Evolutionary conservation across 495 filamentous ascomycete species (phyloP).

Genomic region (Evansstolkia leycettana): DNA sequence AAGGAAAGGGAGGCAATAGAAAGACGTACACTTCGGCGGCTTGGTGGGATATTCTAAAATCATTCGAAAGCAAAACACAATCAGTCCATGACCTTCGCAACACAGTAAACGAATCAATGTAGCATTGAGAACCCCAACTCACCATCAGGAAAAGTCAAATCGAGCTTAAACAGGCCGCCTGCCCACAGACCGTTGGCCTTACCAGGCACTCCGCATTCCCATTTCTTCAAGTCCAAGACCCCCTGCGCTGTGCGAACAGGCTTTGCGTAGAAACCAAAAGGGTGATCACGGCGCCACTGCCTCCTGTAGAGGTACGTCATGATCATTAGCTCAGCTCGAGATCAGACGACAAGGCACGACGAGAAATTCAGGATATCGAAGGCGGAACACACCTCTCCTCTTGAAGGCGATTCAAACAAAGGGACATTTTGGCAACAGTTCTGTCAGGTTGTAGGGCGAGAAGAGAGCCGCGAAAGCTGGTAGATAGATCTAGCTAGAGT

Average conservation of each 20-base stretch:
- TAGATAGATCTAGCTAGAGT: too few species aligned
- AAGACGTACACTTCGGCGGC: conserved; percentile 81
- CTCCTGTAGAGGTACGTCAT: conserved; percentile 43
- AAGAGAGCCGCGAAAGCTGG: too few species aligned
- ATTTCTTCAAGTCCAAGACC: conserved; percentile 81
- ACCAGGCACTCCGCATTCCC: conserved; percentile 93
- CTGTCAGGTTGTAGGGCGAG: background rate
- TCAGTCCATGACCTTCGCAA: conserved; percentile 6
- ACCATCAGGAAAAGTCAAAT: conserved; percentile 92
- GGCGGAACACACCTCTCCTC: conserved; percentile 70
- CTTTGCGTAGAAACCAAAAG: conserved; percentile 93
- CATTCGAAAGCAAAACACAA: conserved; percentile 9
- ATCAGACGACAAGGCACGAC: background rate
- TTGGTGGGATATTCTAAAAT: conserved; percentile 90
- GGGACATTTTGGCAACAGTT: conserved; percentile 51
- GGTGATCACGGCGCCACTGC: conserved; percentile 93
- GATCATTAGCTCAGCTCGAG: conserved; percentile 7
- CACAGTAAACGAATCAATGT: background rate
- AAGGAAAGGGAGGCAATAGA: background rate
- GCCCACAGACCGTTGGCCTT: conserved; percentile 96
- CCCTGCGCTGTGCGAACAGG: conserved; percentile 69
- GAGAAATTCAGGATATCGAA: background rate
- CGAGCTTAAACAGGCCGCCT: conserved; percentile 88
- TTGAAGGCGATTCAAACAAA: conserved; percentile 77
- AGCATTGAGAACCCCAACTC: conserved; percentile 22